Base-by-base conservation (phyloP, 345 rosid species). In the Citrus australasica region DNA sequence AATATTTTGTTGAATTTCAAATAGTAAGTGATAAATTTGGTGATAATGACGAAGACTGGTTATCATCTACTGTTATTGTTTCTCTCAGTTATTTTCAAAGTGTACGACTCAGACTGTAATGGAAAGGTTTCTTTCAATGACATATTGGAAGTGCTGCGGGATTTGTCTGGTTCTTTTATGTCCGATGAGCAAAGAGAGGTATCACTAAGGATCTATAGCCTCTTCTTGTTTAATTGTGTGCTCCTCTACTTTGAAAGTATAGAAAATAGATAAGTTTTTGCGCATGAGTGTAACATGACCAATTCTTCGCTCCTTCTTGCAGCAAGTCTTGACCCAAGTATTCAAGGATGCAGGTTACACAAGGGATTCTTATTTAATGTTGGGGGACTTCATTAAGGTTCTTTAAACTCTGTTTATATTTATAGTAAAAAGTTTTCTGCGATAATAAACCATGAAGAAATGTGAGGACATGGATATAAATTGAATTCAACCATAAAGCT, bases 121-220 rank as follows among this genome's bases (percentile, higher is more conserved):
- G 94, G 91, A 51, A 92, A 89, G 85, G 92, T 88, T 69, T 87
- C 90, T 76, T 92, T 90, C 81, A 82, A 78, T 40, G 97, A 92
- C 85, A 78, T 89, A 37, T 71, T 86, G 73, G 88, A 85, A 76
- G 97, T 92, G 58, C 82, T 92, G 79, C 84, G 53, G 28, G 93
- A 89, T 69, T 82, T 90, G 69, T 85, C 97, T 51, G 94, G 97
- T 74, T 76, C 89, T 67, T 92, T 89, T 87, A 88, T 92, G 89
- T 84, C 91, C 0, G 80, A 86, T 66, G 83, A 83, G 67, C 90
- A 90, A 82, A 87, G 93, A 88, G 87, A 92, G 94, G 97, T 88
- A 86, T 56, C 35, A 16, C 58, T 19, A n/a, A 76, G 53, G 56
- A 69, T 40, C 33, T 37, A 33, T 68, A 25, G 28, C 35, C n/a